Percentiles rank a stretch among this genome's conserved stretches.
These are phyloP conservation scores for Zymoseptoria crescenta DNA, from an alignment of 2,329 filamentous ascomycete genomes.

Conservation along the genomic window DNA sequence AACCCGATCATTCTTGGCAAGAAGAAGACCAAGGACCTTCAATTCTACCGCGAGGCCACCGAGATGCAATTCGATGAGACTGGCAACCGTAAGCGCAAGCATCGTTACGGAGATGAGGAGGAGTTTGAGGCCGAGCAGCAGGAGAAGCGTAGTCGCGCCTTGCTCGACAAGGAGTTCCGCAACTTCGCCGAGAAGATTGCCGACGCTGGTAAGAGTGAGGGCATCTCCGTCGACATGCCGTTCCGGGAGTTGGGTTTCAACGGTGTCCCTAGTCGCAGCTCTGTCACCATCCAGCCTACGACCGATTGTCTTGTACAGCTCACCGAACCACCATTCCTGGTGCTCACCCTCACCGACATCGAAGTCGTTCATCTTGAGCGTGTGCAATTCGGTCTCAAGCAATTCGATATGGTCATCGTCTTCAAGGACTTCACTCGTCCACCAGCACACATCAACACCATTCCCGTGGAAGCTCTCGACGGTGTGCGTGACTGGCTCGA, in stretches of 20 bases:
- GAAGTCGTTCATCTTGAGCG: slow-evolving; percentile 94
- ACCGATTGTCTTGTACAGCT: slow-evolving; percentile 96
- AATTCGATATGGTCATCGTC: slow-evolving; percentile 96
- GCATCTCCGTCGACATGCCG: slow-evolving; percentile 89
- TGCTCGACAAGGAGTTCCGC: slow-evolving; percentile 92
- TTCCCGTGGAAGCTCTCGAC: slow-evolving; percentile 89
- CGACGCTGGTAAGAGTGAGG: slow-evolving; percentile 84
- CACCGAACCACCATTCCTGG: slow-evolving; percentile 93
- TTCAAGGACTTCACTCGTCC: slow-evolving; percentile 95
- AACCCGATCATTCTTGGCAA: slow-evolving; percentile 97
- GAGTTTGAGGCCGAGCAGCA: slow-evolving; percentile 98
- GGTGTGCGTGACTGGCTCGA: slow-evolving; percentile 97
- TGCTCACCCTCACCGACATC: slow-evolving; percentile 89
- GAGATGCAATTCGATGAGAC: slow-evolving; percentile 99
- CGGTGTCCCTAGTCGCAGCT: slow-evolving; percentile 90
- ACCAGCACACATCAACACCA: slow-evolving; percentile 93
- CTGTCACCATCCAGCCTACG: slow-evolving; percentile 89
- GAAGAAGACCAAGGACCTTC: slow-evolving; percentile 98
- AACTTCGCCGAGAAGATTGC: slow-evolving; percentile 95
- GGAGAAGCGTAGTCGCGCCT: slow-evolving; percentile 81
- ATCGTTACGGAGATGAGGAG: slow-evolving; percentile 94
- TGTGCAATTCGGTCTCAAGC: slow-evolving; percentile 93
- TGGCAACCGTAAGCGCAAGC: slow-evolving; percentile 94
- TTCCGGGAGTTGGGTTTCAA: slow-evolving; percentile 95
- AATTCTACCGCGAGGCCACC: slow-evolving; percentile 95